Conservation (phyloP, 306 rosid species). For the Myrica gale region DNA sequence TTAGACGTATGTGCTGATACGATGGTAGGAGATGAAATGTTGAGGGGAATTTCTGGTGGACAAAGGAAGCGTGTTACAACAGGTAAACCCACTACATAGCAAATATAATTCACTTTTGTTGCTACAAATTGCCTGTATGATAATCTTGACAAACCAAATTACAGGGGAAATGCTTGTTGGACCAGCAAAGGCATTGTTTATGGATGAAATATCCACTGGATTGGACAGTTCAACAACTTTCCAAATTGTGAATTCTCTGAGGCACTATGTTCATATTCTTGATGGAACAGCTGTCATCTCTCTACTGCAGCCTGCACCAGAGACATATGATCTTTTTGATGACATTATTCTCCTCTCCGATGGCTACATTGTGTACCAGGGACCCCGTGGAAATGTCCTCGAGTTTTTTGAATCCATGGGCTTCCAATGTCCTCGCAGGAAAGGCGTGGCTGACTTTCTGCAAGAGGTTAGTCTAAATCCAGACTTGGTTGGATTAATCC, state of each 20-base stretch:
- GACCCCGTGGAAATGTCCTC: slow-evolving; percentile 51
- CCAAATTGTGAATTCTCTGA: slow-evolving; percentile 48
- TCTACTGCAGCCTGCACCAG: slow-evolving; percentile 60
- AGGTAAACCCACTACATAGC: slow-evolving; percentile 14
- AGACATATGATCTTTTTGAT: slow-evolving; percentile 54
- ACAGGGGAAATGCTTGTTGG: slow-evolving; percentile 60
- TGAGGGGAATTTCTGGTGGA: slow-evolving; percentile 55
- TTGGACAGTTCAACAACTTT: slow-evolving; percentile 58
- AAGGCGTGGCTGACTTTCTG: slow-evolving; percentile 59
- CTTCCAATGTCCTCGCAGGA: slow-evolving; percentile 53
- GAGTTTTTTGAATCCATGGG: slow-evolving; percentile 46
- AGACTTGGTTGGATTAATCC: not conserved
- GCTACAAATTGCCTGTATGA: not conserved
- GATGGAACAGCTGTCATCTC: slow-evolving; percentile 51
- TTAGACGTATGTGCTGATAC: slow-evolving; percentile 54
- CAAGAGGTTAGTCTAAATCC: slow-evolving; percentile 41
- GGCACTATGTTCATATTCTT: slow-evolving; percentile 46
- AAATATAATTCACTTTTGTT: not conserved
- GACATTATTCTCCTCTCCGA: slow-evolving; percentile 53
- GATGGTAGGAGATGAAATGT: slow-evolving; percentile 50
- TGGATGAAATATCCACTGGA: slow-evolving; percentile 65
- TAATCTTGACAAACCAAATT: not conserved
- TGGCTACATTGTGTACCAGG: slow-evolving; percentile 54
- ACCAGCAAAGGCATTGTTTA: slow-evolving; percentile 47
- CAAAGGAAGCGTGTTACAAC: slow-evolving; percentile 57